Base-by-base conservation (phyloP, 768 basidiomycete genomes). In the Naganishia onofrii region DNA sequence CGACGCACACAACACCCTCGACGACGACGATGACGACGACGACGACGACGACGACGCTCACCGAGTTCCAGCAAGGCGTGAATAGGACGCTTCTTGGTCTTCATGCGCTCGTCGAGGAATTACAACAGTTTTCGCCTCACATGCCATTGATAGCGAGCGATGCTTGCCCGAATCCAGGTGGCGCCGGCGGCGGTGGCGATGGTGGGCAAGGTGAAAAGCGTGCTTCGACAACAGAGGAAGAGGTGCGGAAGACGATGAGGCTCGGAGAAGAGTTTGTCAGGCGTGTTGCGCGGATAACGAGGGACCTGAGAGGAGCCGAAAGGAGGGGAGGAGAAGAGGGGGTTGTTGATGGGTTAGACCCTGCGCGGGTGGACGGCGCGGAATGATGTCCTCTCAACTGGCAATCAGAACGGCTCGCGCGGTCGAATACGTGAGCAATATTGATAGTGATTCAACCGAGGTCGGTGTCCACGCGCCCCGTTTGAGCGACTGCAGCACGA, bases 1-100 rank as follows among this genome's bases (percentile, higher is more conserved):
- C n/a, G n/a, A n/a, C n/a, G n/a, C n/a, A n/a, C n/a, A n/a, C n/a
- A n/a, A n/a, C n/a, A n/a, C n/a, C n/a, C n/a, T n/a, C n/a, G n/a
- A n/a, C n/a, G n/a, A n/a, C n/a, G n/a, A n/a, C n/a, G n/a, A n/a
- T n/a, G n/a, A n/a, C n/a, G n/a, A n/a, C n/a, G n/a, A n/a, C n/a
- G n/a, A n/a, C n/a, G n/a, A n/a, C n/a, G n/a, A n/a, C n/a, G n/a
- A 3, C 15, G 17, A 28, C 32, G 54, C 54, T 55, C 32, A 15
- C 31, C 54, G 54, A 55, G 15, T 63, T 63, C 21, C 60, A 42
- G 8, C 38, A 63, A 29, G 23, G 38, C 38, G 36, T 63, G 7
- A 63, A 63, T 29, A 26, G 28, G 38, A 26, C 42, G 36, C 36
- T 63, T 29, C 19, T 63, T 12, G 15, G 38, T 3, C 21, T 63